Conservation (phyloP, 2,329 filamentous ascomycete species). For the Botrytis paeoniae region DNA sequence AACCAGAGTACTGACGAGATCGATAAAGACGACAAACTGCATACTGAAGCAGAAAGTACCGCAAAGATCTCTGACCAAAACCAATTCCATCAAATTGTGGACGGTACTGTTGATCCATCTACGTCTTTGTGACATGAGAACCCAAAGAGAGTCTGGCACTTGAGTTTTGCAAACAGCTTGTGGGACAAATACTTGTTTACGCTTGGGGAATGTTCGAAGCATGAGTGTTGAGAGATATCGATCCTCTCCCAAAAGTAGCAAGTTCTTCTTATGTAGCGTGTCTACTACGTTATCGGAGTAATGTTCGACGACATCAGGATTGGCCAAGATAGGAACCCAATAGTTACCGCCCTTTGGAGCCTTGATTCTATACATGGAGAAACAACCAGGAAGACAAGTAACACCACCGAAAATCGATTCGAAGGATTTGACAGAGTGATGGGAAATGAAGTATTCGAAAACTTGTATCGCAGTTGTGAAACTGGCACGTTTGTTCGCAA, state of each 20-base stretch:
- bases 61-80: constrained; percentile 91
- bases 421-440: constrained; percentile 94
- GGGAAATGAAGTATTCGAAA: constrained; percentile 99
- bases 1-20: constrained; percentile 90
- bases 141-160: constrained; percentile 87
- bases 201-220: constrained; percentile 97
- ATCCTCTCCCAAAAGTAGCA: constrained; percentile 88
- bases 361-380: constrained; percentile 99
- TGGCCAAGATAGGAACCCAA: constrained; percentile 97
- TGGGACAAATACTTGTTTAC: constrained; percentile 97
- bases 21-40: constrained; percentile 97
- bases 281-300: constrained; percentile 99
- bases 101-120: constrained; percentile 99
- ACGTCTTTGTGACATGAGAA: constrained; percentile 88
- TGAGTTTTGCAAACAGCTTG: constrained; percentile 99
- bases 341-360: constrained; percentile 98
- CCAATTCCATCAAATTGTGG: constrained; percentile 96
- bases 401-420: constrained; percentile 99
- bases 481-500: constrained; percentile 91
- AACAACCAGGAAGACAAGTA: constrained; percentile 95
- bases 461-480: constrained; percentile 99
- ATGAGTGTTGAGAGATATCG: constrained; percentile 95
- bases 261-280: constrained; percentile 95
- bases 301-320: constrained; percentile 97
- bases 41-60: constrained; percentile 99